Evolutionary conservation across 139 green algal species (phyloP), one percentile per base, ranked within the genome.

Genomic region (Spirogloea muscicola): DNA sequence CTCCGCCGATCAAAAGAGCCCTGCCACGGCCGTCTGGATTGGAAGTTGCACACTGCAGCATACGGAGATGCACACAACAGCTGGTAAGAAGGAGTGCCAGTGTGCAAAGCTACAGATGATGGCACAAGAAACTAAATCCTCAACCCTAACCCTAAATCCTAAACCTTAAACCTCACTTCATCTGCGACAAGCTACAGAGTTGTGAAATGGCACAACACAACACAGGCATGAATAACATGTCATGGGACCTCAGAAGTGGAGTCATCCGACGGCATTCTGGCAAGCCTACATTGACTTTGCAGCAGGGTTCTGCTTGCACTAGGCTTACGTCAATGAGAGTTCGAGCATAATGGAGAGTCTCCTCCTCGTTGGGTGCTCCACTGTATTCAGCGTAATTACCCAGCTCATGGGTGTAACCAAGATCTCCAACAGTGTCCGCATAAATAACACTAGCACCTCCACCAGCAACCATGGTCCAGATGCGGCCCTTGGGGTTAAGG

Each of bases 321-420:
- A 27, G 77, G 66, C 72, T 75, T 49, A 84, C 82, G 37, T 85
- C 74, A 25, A 89, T 65, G 25, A 88, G 79, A 10, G 68, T 83
- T 29, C 72, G 68, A 1, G 84, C 85, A 25, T 86, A 88, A 16
- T 66, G 10, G 41, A 87, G 79, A 5, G 85, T 90, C 67, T 89
- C 83, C 64, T 88, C 36, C 3, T 83, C 84, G 82, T 83, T 94
- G 51, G 91, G 91, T 2, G 89, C 91, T 1, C 91, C 91, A 55
- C 82, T 91, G 86, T 96, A 96, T 76, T 96, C 91, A 9, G 89
- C 91, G 55, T 96, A 96, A 82, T 96, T 96, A 57, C 91, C 91
- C 49, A 96, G 86, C 87, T 92, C 88, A 5, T 89, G 57, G 0
- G 90, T 84, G 31, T 80, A 89, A 3, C 91, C 91, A 61, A 96